Evolutionary conservation across 83 land plant genomes (phyloP), one percentile per base, ranked within the genome.

Genomic region (Isoetes engelmannii): DNA sequence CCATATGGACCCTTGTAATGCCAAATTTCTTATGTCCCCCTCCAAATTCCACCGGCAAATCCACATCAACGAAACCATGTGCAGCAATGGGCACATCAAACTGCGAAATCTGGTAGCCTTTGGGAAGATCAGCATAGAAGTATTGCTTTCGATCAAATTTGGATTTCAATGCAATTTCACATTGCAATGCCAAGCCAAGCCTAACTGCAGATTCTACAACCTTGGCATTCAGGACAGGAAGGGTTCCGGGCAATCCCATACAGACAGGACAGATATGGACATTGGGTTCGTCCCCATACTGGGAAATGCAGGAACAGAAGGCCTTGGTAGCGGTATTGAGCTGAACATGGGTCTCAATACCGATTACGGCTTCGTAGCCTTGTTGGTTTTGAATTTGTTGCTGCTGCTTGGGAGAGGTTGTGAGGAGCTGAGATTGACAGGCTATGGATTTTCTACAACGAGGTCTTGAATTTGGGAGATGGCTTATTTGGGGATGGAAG

Each of bases 21-120:
- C 97, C 95, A 72, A 92, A 92, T 54, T 81, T 76, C 54, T 86
- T 76, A 70, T 89, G 97, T 19, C 97, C 97, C 56, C 97, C 97
- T 47, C 95, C 97, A 74, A 77, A 89, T 68, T 92, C 97, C 50
- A 92, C 76, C 1, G 95, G 97, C 61, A 89, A 78, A 74, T 92
- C 97, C 65, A 92, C 61, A 65, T 92, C 95, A 63, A 92, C 42
- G 65, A 45, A 82, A 13, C 97, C 97, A 48, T 78, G 67, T 4
- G 48, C 71, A 0, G 89, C 88, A 56, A 92, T 92, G 4, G 97
- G 97, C 19, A 92, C 65, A 69, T 92, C 97, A 74, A 87, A 89
- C 75, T 92, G 97, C 9, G 97, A 89, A 69, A 92, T 92, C 73
- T 92, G 97, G 68, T 92, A 92, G n/a, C 97, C 97, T 59, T 92